Evolutionary conservation across 352 stramenopile genomes (phyloP), one percentile per base, ranked within the genome.

Genomic region (Blastocystis sp.): DNA sequence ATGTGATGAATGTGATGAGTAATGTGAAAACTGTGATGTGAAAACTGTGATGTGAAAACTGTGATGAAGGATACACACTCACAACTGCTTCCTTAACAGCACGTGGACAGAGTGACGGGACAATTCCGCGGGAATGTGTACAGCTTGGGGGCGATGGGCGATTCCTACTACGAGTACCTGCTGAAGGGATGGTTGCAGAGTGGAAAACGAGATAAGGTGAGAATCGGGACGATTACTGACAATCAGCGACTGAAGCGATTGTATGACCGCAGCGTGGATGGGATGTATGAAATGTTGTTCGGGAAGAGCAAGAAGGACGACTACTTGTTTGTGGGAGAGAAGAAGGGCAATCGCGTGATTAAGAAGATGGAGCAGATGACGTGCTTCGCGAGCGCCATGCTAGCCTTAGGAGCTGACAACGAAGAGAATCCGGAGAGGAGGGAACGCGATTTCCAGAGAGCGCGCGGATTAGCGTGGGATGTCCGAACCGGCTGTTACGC

Each of bases 91-190:
- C 56, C 48, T 74, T 64, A 78, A 64, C 53, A 19, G 11, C 28
- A 88, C 19, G 21, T 88, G 0, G 78, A 88, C 45, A 3, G 64
- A 11, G 14, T 66, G 65, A 56, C 89, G 67, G 64, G 88, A 71
- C n/a, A 91, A 23, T 38, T 90, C 88, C 28, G 59, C 43, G 53
- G 91, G 61, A 80, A 91, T 48, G 91, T 91, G 38, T 89, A 97
- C 81, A 95, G 93, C 11, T 93, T 98, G 88, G 96, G 96, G 53
- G 95, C 95, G 7, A 92, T 97, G 62, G 94, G 93, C 17, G 96
- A 98, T 89, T 97, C 93, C 17, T 97, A 97, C 89, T 99, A 98
- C 89, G 96, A 99, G 91, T 99, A 99, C 91, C 91, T 98, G 70
- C 90, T 99, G 67, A 99, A 99, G 91, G 92, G 96, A 61, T 98